A percentile compares a stretch with the other conserved stretches of the same genome.
Conservation (phyloP, 1,284 basidiomycete species). For the Trichosporon sp. region DNA sequence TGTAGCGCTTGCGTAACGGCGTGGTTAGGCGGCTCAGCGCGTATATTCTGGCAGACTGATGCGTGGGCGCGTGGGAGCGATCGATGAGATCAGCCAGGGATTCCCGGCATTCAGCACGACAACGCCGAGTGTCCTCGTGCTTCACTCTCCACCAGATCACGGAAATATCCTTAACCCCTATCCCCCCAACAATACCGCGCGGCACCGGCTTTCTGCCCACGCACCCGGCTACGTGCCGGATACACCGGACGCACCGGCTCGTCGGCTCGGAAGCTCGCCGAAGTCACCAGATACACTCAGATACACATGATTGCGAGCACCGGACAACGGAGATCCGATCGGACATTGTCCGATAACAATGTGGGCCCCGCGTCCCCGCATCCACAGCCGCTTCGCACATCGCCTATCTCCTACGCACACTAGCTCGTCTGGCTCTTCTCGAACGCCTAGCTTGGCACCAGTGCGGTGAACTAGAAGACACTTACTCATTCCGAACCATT, state of each 20-base stretch:
- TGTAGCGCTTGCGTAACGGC: too few relatives aligned
- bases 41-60: background rate
- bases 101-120: background rate
- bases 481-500: constrained; percentile 81
- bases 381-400: background rate
- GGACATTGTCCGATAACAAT: constrained; percentile 2
- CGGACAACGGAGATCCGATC: constrained; percentile 13
- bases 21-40: too few relatives aligned
- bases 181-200: background rate
- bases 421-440: background rate
- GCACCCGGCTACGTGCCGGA: background rate
- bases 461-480: constrained; percentile 30
- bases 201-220: background rate
- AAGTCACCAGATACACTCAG: background rate
- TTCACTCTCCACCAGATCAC: background rate
- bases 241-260: background rate
- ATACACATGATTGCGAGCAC: background rate
- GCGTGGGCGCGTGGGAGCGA: background rate
- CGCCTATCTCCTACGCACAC: background rate
- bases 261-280: background rate
- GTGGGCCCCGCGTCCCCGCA: constrained; percentile 7
- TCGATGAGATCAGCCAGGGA: background rate
- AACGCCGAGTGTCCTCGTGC: background rate
- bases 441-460: too few relatives aligned
- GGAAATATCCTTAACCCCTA: background rate